Conservation (phyloP, 2,329 filamentous ascomycete genomes). For the Botrytis squamosa region DNA sequence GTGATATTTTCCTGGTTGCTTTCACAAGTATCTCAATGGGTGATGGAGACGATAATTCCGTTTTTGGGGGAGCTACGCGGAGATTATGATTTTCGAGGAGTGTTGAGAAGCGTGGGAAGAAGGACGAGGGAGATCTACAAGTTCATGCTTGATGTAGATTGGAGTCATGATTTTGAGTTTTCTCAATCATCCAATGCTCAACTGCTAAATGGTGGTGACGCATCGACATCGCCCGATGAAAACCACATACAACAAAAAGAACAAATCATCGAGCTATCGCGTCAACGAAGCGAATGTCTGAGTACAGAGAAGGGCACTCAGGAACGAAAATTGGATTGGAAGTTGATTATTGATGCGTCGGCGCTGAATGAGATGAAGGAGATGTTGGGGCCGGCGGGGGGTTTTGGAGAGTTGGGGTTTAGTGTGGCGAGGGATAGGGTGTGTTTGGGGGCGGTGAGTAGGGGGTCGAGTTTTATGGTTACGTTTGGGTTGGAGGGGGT, state of each 20-base stretch:
- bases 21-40: not conserved
- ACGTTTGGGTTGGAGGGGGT: slow-evolving; percentile 6
- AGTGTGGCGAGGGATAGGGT: slow-evolving; percentile 23
- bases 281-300: slow-evolving; percentile 1
- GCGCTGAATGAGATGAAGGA: slow-evolving; percentile 29
- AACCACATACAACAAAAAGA: not conserved
- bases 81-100: not conserved
- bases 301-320: not conserved
- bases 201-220: not conserved
- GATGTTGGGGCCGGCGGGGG: slow-evolving; percentile 26
- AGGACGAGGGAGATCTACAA: not conserved
- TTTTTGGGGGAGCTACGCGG: not conserved
- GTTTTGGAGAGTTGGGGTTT: slow-evolving; percentile 28
- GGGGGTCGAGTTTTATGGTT: slow-evolving; percentile 23
- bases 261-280: slow-evolving; percentile 7
- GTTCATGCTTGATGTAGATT: not conserved
- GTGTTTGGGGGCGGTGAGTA: slow-evolving; percentile 25
- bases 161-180: not conserved
- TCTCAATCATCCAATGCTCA: no score
- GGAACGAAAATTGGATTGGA: slow-evolving; percentile 25
- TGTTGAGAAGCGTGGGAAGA: not conserved
- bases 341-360: slow-evolving; percentile 22
- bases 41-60: not conserved
- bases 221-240: not conserved
- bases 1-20: slow-evolving; percentile 4